A percentile compares a stretch with the other conserved stretches of the same genome.
These are phyloP conservation scores for Camellia sinensis DNA, from an alignment of 148 eudicot genomes.

Conservation along the genomic window DNA sequence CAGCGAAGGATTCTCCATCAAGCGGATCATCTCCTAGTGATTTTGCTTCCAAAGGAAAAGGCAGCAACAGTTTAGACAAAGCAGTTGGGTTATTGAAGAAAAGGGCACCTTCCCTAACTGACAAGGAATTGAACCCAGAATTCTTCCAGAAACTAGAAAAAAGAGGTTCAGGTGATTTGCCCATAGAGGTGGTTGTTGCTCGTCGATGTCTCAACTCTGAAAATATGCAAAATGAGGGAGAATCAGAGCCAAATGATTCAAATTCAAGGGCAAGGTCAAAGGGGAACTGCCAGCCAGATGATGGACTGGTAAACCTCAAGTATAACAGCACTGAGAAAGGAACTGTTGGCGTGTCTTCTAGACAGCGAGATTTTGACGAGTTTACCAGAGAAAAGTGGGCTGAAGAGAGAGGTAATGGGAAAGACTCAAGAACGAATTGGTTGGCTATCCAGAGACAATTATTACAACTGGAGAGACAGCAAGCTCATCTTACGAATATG, in stretches of 20 bases:
- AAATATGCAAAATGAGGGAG: conserved; percentile 42
- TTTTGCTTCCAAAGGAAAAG: conserved; percentile 45
- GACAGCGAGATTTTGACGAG: conserved; percentile 46
- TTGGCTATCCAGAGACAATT: conserved; percentile 89
- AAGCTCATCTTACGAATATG: conserved; percentile 94
- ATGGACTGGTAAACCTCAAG: conserved; percentile 23
- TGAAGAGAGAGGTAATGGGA: conserved; percentile 54
- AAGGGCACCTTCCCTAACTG: conserved; percentile 70
- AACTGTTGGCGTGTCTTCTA: conserved; percentile 22
- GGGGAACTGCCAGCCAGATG: conserved; percentile 31
- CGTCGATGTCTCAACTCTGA: conserved; percentile 57
- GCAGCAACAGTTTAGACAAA: conserved; percentile 58
- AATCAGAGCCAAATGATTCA: conserved; percentile 31
- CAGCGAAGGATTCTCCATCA: conserved; percentile 47
- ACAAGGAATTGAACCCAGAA: conserved; percentile 86
- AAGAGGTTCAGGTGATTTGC: conserved; percentile 62
- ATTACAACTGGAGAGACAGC: conserved; percentile 87
- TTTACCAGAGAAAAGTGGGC: conserved; percentile 29
- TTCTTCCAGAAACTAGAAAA: conserved; percentile 89
- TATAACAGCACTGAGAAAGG: conserved; percentile 28
- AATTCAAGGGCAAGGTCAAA: conserved; percentile 36
- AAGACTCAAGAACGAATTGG: conserved; percentile 66
- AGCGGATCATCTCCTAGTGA: conserved; percentile 40
- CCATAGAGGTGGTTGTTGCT: conserved; percentile 89
- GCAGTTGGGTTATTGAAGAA: conserved; percentile 78